phyloP scores from a whole-genome alignment of 2,329 filamentous ascomycete species.

The Aspergillus felis region DNA sequence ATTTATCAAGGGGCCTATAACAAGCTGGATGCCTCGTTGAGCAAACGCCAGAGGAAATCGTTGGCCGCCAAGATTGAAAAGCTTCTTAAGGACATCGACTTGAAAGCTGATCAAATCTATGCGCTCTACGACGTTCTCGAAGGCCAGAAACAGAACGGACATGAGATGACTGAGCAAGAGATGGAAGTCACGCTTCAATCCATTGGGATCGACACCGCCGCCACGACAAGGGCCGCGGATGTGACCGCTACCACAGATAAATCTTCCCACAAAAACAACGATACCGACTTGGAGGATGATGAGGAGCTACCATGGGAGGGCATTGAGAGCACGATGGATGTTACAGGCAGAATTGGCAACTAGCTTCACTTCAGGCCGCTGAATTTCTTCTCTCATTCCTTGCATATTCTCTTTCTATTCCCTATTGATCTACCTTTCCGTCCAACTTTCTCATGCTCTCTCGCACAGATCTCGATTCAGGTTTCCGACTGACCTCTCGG shows the following conservation, averaged over 20 bases:
- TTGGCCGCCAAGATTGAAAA: slow-evolving; percentile 60
- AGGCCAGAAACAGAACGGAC: slow-evolving; percentile 65
- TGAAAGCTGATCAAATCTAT: slow-evolving; percentile 77
- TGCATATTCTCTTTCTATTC: neutral
- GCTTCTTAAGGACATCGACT: slow-evolving; percentile 62
- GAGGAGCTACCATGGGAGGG: slow-evolving; percentile 43
- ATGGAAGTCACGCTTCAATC: slow-evolving; percentile 60
- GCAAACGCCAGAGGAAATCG: slow-evolving; percentile 60
- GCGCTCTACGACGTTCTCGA: slow-evolving; percentile 78
- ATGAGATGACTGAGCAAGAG: slow-evolving; percentile 60
- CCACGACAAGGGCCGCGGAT: slow-evolving; percentile 13
- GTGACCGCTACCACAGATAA: slow-evolving; percentile 28
- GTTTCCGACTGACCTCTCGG: slow-evolving; percentile 15
- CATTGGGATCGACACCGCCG: slow-evolving; percentile 34
- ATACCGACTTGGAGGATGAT: slow-evolving; percentile 26
- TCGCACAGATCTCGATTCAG: slow-evolving; percentile 1
- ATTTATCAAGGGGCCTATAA: slow-evolving; percentile 61
- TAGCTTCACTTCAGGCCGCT: neutral
- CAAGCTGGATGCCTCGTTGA: slow-evolving; percentile 62
- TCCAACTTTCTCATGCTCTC: neutral
- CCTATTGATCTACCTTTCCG: neutral
- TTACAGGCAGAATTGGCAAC: slow-evolving; percentile 28
- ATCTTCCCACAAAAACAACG: slow-evolving; percentile 18
- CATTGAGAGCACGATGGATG: slow-evolving; percentile 40
- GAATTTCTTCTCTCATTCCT: neutral